Base-by-base conservation (phyloP, 192 early-diverging fungal genomes). In the Coemansia sp. region DNA sequence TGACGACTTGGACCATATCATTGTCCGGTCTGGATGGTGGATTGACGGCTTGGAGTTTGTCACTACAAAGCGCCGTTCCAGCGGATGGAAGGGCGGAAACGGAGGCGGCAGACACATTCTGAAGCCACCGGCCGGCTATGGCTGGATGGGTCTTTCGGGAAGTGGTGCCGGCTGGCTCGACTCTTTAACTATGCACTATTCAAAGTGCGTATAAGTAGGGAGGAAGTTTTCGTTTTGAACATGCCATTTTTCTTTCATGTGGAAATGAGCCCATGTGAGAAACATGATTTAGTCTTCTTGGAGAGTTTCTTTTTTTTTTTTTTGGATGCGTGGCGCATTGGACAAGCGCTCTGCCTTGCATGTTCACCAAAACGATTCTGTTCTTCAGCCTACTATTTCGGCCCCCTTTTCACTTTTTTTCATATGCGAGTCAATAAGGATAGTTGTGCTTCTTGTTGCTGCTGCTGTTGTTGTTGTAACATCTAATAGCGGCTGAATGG, bases 41-140 rank as follows among this genome's bases (percentile, higher is more conserved):
- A 76, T 90, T 59, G 89, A 90, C 61, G 87, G 88, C 0, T 40
- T 90, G 1, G 84, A 87, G 72, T 79, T 89, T 66, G 65, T 82
- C 44, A 86, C 86, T 5, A 73, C 69, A 22, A 67, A 60, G n/a
- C 86, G 88, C 43, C 74, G 72, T 11, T 54, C 64, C n/a, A 81
- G 70, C 60, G 84, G 72, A 14, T 90, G 89, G 89, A 79, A 71
- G 60, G 89, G 89, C 67, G 82, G 86, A 16, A 67, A 17, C 3
- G 85, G 86, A 43, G 88, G 88, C 1, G 64, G 69, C 39, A 61
- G 64, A 16, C 71, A 68, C n/a, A 49, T 81, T 7, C 42, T 90
- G n/a, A 65, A 74, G 63, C 73, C 82, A 41, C 88, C 88, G 5
- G 42, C 65, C 6, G 85, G 79, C 8, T 83, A 87, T 71, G 71